A percentile compares a stretch with the other conserved stretches of the same genome.
Evolutionary conservation across 2,329 filamentous ascomycete genomes (phyloP).

Genomic region (Pseudogymnoascus sp.): DNA sequence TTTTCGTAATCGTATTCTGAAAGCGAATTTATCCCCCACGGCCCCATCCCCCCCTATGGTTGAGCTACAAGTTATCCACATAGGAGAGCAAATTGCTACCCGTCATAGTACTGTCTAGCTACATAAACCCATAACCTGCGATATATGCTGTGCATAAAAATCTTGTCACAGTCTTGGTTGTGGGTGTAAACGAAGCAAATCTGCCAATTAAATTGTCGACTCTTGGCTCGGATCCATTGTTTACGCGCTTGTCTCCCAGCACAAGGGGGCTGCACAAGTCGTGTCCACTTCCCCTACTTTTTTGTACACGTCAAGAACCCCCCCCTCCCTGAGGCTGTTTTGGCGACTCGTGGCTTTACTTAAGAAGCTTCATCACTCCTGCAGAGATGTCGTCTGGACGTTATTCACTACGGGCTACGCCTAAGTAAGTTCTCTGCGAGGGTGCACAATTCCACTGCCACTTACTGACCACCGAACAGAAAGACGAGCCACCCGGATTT

Average conservation of each 20-base stretch:
- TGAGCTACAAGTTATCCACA: background rate
- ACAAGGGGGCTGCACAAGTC: constrained; percentile 2
- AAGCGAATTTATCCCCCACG: background rate
- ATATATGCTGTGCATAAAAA: background rate
- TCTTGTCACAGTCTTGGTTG: background rate
- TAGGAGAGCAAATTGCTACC: background rate
- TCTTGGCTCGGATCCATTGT: constrained; percentile 1
- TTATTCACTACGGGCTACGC: background rate
- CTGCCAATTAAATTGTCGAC: background rate
- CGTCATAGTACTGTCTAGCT: background rate
- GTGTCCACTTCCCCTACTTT: constrained; percentile 8
- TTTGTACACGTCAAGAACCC: constrained; percentile 6
- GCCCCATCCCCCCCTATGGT: background rate
- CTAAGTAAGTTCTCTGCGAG: background rate
- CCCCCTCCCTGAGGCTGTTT: background rate
- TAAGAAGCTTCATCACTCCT: constrained; percentile 7
- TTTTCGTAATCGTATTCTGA: background rate
- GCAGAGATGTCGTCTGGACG: constrained; percentile 3
- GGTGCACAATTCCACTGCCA: constrained; percentile 10
- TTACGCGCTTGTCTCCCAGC: background rate
- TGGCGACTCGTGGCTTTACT: constrained; percentile 3
- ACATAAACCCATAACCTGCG: background rate
- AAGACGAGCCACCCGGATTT: constrained; percentile 42
- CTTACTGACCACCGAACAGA: constrained; percentile 27
- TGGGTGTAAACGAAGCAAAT: background rate